These are phyloP conservation scores for Suillus clintonianus DNA, from an alignment of 768 basidiomycete genomes.

Conservation along the genomic window DNA sequence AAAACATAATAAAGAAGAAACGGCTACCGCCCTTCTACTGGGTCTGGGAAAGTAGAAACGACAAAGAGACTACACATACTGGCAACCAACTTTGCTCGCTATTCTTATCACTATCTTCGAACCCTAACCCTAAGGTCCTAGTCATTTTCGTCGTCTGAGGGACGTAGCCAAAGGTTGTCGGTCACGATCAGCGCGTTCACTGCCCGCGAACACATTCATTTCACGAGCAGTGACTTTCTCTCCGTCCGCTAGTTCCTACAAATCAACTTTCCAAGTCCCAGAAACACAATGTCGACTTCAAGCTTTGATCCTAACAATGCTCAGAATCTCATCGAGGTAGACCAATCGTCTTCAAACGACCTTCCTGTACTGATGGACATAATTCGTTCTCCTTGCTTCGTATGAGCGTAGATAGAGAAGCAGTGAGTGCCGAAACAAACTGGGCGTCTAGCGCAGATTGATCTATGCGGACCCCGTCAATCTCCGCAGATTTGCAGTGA, in stretches of 20 bases:
- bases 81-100: not conserved
- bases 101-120: not conserved
- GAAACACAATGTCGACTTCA: constrained; percentile 43
- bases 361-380: not conserved
- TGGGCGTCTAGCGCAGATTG: constrained; percentile 8
- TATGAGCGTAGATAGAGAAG: constrained; percentile 79
- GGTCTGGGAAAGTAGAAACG: not conserved
- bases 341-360: not conserved
- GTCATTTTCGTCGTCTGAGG: not conserved
- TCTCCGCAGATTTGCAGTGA: constrained; percentile 51
- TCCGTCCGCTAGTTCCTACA: not conserved
- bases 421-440: constrained; percentile 57
- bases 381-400: not conserved
- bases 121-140: constrained; percentile 21
- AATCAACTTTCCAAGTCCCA: not conserved
- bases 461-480: constrained; percentile 7
- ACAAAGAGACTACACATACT: not conserved
- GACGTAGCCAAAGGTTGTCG: not conserved
- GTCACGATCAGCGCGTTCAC: not conserved
- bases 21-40: not conserved
- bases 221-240: not conserved
- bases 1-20: not conserved
- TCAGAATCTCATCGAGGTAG: constrained; percentile 88
- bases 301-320: constrained; percentile 87
- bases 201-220: constrained; percentile 1